Evolutionary conservation across 805 yeast species (phyloP), one percentile per base, ranked within the genome.

Genomic region (Starmerella bacillaris): DNA sequence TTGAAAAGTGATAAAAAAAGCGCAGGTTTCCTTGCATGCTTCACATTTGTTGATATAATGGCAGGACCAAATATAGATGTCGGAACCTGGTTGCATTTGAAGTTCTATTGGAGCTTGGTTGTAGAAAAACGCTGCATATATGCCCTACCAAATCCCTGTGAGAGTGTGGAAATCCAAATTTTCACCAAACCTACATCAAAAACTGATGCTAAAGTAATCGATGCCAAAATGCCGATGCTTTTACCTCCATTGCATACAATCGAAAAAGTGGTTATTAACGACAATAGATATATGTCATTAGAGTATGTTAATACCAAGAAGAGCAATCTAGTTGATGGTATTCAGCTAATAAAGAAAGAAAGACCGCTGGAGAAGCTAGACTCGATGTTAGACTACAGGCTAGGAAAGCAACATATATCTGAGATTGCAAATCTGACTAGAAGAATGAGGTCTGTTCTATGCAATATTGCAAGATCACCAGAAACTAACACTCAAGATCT

Each of bases 81-180:
- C n/a, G 59, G 63, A 30, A 71, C 68, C 34, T 70, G 86, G 35
- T 93, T 82, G 52, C 94, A 92, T 2, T 57, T 83, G 24, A 63
- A 93, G 28, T 92, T 83, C 53, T 75, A 89, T 43, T 89, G 96
- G 95, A 76, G 83, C 1, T 56, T 89, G 40, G 69, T 92, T 0
- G 75, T 77, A 4, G 83, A 75, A 44, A 76, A 76, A 2, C 60
- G 94, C 38, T 82, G 94, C 51, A 57, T 89, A n/a, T 67, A 78
- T 4, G 65, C 76, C 1, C 63, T 89, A 37, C 82, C 83, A 50
- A 72, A 76, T 6, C 68, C 66, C 16, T 65, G 75, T 0, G 67
- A 63, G 4, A 63, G 59, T 27, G 60, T 70, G 12, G 63, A 67
- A 42, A 61, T 54, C 24, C 66, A 57, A 27, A 70, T 53, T 47